Conservation (phyloP, 352 stramenopile species). For the Pythium utonaiense region DNA sequence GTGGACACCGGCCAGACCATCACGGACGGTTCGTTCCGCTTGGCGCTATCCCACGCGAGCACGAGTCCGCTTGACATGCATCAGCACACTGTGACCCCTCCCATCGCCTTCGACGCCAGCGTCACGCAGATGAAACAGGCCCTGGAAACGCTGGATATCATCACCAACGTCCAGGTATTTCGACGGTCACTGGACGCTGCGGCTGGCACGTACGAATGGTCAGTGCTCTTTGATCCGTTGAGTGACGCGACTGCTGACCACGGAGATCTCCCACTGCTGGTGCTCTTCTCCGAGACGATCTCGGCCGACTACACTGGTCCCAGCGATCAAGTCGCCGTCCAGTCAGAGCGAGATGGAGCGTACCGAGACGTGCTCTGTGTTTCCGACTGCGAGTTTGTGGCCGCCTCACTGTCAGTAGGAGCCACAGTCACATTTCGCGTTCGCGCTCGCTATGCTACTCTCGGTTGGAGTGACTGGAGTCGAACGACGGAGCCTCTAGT, state of each 20-base stretch:
- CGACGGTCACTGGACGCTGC: conserved; percentile 20
- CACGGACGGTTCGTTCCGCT: conserved; percentile 47
- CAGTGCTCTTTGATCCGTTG: conserved; percentile 46
- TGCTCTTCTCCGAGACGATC: conserved; percentile 51
- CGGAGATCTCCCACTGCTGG: conserved; percentile 41
- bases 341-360: conserved; percentile 32
- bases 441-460: conserved; percentile 30
- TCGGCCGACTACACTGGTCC: conserved; percentile 39
- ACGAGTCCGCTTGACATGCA: conserved; percentile 33
- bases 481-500: conserved; percentile 29
- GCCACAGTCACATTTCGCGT: conserved; percentile 46
- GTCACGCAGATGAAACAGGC: conserved; percentile 54
- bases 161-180: conserved; percentile 55
- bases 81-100: conserved; percentile 40
- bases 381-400: conserved; percentile 27
- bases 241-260: conserved; percentile 13
- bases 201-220: conserved; percentile 43
- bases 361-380: conserved; percentile 24
- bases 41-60: conserved; percentile 41
- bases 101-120: conserved; percentile 75
- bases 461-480: conserved; percentile 59
- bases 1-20: conserved; percentile 45
- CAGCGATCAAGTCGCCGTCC: conserved; percentile 49
- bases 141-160: conserved; percentile 68
- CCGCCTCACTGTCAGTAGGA: conserved; percentile 23